Conservation (phyloP, 306 rosid species). For the Vicia villosa region DNA sequence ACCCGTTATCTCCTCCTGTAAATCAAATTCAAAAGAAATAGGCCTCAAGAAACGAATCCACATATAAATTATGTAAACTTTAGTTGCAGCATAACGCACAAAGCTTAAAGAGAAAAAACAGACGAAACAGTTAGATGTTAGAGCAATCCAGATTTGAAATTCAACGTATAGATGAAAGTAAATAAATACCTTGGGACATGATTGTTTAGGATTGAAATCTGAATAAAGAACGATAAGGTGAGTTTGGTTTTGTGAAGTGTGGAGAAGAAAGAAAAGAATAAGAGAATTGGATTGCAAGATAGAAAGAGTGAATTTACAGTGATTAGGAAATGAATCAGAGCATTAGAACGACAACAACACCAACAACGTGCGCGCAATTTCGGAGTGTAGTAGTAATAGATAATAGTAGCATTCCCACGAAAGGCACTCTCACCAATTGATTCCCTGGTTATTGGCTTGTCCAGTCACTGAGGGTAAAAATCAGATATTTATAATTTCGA, state of each 20-base stretch:
- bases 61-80: conserved; percentile 1
- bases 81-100: conserved; percentile 25
- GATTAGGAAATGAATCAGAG: too few species aligned
- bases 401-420: too few species aligned
- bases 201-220: conserved; percentile 24
- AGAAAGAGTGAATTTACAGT: not conserved
- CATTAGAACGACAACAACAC: too few species aligned
- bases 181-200: conserved; percentile 55
- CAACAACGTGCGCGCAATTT: too few species aligned
- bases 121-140: too few species aligned
- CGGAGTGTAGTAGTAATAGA: too few species aligned
- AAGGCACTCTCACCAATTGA: too few species aligned
- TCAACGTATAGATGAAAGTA: not conserved
- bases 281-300: not conserved
- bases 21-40: conserved; percentile 8
- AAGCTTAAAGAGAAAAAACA: too few species aligned
- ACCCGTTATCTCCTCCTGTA: conserved; percentile 47
- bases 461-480: too few species aligned
- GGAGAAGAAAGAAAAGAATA: not conserved
- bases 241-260: not conserved
- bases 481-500: too few species aligned
- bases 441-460: too few species aligned
- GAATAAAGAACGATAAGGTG: not conserved
- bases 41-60: not conserved
- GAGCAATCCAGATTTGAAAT: conserved; percentile 4